phyloP scores from a whole-genome alignment of 1,284 basidiomycete genomes.

The Trametes hirsuta region DNA sequence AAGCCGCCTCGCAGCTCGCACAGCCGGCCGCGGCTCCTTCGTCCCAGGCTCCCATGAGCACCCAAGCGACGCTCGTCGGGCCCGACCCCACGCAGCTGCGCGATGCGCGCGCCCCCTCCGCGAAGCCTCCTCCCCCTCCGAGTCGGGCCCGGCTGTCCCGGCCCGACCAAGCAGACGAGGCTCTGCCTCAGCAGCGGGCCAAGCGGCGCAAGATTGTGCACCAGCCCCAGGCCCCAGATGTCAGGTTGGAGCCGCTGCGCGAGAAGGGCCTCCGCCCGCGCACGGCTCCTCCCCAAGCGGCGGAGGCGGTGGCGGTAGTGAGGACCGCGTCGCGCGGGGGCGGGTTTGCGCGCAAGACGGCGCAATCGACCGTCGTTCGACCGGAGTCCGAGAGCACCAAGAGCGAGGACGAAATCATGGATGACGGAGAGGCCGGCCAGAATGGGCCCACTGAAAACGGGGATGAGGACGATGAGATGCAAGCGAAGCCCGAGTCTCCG shows the following conservation, averaged over 20 bases:
- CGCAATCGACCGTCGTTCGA: not conserved
- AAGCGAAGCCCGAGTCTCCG: not conserved
- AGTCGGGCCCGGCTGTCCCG: too few relatives aligned
- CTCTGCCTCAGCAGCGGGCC: not conserved
- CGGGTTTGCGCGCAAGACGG: not conserved
- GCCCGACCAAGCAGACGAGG: not conserved
- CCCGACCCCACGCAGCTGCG: conserved; percentile 17
- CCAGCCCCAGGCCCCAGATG: not conserved
- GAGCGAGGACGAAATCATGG: not conserved
- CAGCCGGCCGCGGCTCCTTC: not conserved
- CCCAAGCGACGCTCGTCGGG: conserved; percentile 29
- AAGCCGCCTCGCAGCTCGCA: not conserved
- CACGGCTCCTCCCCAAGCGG: not conserved
- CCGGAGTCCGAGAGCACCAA: not conserved
- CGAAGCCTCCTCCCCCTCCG: not conserved
- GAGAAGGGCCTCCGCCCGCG: not conserved
- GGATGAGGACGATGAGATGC: not conserved
- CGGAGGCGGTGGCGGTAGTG: not conserved
- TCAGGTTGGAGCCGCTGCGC: conserved; percentile 1
- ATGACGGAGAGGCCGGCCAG: not conserved
- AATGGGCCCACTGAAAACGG: not conserved
- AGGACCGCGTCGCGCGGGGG: not conserved
- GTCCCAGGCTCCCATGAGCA: conserved; percentile 22
- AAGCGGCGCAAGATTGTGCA: conserved; percentile 2
- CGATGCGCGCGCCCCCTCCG: not conserved